Percentiles rank a stretch among this genome's conserved stretches.
These are phyloP conservation scores for Mortierella sp. DNA, from an alignment of 371 early-diverging fungal genomes.

Conservation along the genomic window DNA sequence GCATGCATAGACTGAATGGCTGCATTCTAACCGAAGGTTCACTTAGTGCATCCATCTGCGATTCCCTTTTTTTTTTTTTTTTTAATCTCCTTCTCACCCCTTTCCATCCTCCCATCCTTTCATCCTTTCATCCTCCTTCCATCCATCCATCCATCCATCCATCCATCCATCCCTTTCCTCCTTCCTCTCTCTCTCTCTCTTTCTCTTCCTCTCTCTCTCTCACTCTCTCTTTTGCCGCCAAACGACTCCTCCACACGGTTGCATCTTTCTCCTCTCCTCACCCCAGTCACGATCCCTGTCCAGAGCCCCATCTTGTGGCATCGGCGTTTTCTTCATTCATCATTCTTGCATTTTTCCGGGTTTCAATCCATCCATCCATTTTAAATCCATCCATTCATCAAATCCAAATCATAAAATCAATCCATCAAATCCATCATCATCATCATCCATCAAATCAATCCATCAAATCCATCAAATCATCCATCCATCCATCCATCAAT, in stretches of 20 bases:
- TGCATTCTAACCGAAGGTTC: too few relatives aligned
- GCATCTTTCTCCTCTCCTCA: background rate
- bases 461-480: too few relatives aligned
- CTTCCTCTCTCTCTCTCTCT: background rate
- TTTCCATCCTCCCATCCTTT: background rate
- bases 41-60: constrained; percentile 2
- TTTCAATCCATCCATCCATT: too few relatives aligned
- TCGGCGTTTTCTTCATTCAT: background rate
- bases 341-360: background rate
- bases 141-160: background rate
- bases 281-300: background rate
- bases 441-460: too few relatives aligned
- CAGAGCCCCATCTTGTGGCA: background rate
- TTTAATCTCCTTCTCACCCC: background rate
- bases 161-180: too few relatives aligned
- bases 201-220: background rate
- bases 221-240: background rate
- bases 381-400: too few relatives aligned
- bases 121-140: background rate
- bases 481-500: constrained; percentile 1
- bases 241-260: too few relatives aligned
- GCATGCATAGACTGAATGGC: too few relatives aligned
- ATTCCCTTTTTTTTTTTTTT: background rate
- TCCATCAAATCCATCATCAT: too few relatives aligned
- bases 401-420: too few relatives aligned